phyloP scores from a whole-genome alignment of 371 early-diverging fungal genomes.

The Mortierella sp. region DNA sequence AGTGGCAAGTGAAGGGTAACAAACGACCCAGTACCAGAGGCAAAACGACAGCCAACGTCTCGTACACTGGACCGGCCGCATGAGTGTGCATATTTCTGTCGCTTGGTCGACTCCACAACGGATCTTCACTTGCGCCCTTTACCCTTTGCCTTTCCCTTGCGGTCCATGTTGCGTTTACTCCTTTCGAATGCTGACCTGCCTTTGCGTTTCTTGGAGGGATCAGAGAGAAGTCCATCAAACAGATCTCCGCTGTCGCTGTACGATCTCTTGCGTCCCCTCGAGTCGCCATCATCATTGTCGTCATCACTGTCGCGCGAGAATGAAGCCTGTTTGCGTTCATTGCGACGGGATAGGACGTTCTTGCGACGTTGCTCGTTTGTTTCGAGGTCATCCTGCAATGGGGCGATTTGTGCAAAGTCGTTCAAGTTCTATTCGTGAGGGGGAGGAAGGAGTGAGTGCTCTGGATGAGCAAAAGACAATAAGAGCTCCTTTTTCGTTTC shows the following conservation, averaged over 20 bases:
- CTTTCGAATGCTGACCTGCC: conserved; percentile 43
- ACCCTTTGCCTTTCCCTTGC: conserved; percentile 32
- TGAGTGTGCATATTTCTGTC: no score
- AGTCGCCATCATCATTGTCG: conserved; percentile 18
- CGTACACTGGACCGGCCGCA: no score
- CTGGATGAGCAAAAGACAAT: no score
- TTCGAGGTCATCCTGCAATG: conserved; percentile 65
- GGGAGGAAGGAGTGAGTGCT: background rate
- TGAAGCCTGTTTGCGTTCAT: conserved; percentile 48
- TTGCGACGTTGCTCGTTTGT: conserved; percentile 62
- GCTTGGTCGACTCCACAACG: no score
- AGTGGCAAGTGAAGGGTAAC: no score
- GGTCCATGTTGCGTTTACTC: conserved; percentile 41
- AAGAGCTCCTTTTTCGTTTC: no score
- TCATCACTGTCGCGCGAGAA: conserved; percentile 40
- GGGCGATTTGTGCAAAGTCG: conserved; percentile 76
- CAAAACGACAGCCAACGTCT: no score
- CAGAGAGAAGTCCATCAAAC: conserved; percentile 48
- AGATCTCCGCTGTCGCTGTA: conserved; percentile 15
- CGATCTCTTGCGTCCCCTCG: conserved; percentile 35
- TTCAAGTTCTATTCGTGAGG: conserved; percentile 64
- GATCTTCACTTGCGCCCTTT: no score
- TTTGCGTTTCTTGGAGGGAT: conserved; percentile 42
- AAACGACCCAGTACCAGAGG: no score
- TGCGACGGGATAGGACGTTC: conserved; percentile 64